Percentiles rank a stretch among this genome's conserved stretches.
Evolutionary conservation across 805 yeast genomes (phyloP).

Genomic region (Metschnikowia anglica): DNA sequence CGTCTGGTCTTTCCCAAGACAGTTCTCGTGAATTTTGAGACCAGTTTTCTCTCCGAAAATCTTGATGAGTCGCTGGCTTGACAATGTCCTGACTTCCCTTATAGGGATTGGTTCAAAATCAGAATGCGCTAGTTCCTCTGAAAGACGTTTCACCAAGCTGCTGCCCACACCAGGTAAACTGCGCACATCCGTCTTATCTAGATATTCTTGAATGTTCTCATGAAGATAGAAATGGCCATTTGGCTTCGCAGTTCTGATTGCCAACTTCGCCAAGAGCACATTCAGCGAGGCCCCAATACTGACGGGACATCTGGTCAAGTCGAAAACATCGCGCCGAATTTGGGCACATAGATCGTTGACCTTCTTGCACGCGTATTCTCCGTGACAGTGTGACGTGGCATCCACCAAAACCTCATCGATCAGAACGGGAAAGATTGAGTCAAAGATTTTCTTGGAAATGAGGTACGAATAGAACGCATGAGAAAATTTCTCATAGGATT

Average conservation of each 20-base stretch:
- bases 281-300: slow-evolving; percentile 80
- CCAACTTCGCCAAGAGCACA: slow-evolving; percentile 73
- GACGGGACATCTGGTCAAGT: slow-evolving; percentile 58
- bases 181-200: slow-evolving; percentile 35
- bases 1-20: slow-evolving; percentile 68
- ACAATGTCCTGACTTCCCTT: slow-evolving; percentile 36
- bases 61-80: slow-evolving; percentile 37
- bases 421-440: slow-evolving; percentile 71
- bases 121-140: slow-evolving; percentile 25
- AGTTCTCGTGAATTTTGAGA: slow-evolving; percentile 53
- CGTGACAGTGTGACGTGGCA: slow-evolving; percentile 37
- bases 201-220: slow-evolving; percentile 29
- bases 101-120: slow-evolving; percentile 30
- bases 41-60: slow-evolving; percentile 74
- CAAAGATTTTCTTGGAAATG: slow-evolving; percentile 43
- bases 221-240: slow-evolving; percentile 53
- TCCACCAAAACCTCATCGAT: slow-evolving; percentile 91
- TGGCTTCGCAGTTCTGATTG: slow-evolving; percentile 78
- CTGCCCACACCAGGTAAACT: slow-evolving; percentile 66
- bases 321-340: slow-evolving; percentile 43
- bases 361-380: neutral
- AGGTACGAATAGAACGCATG: slow-evolving; percentile 62
- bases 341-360: slow-evolving; percentile 25
- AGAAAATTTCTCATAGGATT: slow-evolving; percentile 66
- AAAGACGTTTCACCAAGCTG: slow-evolving; percentile 48